Percentiles rank a stretch among this genome's conserved stretches.
phyloP scores from a whole-genome alignment of 208 protist genomes.

The Phytomonas sp. region DNA sequence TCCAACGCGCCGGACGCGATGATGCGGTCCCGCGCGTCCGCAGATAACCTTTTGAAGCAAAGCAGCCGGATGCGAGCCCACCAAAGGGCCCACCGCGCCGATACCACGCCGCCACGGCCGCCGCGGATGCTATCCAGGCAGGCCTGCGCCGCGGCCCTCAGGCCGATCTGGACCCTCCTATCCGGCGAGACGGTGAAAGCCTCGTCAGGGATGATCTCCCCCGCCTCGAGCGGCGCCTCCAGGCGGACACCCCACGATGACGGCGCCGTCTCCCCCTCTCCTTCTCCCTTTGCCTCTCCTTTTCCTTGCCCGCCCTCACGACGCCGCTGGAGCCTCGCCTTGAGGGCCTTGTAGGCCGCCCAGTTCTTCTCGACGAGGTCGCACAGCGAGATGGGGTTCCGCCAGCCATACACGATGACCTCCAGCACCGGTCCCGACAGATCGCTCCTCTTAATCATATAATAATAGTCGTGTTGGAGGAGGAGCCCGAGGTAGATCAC shows the following conservation, averaged over 20 bases:
- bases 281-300: constrained; percentile 1
- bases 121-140: constrained; percentile 50
- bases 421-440: constrained; percentile 42
- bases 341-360: constrained; percentile 24
- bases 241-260: neutral
- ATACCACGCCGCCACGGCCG: constrained; percentile 12
- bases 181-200: neutral
- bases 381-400: constrained; percentile 30
- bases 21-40: constrained; percentile 26
- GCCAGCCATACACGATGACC: constrained; percentile 66
- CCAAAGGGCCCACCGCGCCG: constrained; percentile 26
- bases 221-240: neutral
- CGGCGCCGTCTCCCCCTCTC: neutral
- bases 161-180: neutral
- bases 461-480: constrained; percentile 38
- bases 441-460: constrained; percentile 31
- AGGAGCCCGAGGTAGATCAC: constrained; percentile 71
- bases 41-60: constrained; percentile 30
- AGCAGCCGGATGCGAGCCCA: constrained; percentile 78
- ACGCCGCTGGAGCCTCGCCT: constrained; percentile 17
- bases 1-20: constrained; percentile 26
- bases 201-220: neutral
- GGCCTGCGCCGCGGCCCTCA: constrained; percentile 17
- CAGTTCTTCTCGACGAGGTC: constrained; percentile 42
- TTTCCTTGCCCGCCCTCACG: neutral